Conservation (phyloP, 176 grass and related monocot genomes). For the Cenchrus fungigraminus region DNA sequence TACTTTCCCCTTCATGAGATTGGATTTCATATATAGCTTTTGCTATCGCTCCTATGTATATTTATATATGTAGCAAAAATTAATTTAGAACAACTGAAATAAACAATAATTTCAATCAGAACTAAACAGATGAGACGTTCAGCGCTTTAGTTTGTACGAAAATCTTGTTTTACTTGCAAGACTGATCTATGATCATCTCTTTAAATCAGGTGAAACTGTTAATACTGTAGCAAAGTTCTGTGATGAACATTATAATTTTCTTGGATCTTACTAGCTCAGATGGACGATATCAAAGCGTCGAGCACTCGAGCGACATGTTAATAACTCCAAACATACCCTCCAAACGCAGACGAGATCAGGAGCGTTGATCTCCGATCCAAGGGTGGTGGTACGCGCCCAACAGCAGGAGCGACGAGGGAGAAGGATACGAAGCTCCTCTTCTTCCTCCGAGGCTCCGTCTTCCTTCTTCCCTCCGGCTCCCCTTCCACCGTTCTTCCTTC, state of each 20-base stretch:
- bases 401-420: not conserved
- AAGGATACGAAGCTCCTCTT: conserved; percentile 4
- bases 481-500: not conserved
- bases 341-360: not conserved
- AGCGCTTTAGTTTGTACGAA: too few species aligned
- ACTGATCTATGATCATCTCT: not conserved
- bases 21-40: too few species aligned
- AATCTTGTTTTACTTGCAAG: not conserved
- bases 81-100: too few species aligned
- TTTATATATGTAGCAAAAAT: too few species aligned
- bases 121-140: too few species aligned
- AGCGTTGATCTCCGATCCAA: conserved; percentile 38
- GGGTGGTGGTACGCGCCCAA: conserved; percentile 10
- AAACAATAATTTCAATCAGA: too few species aligned
- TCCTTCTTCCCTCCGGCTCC: not conserved
- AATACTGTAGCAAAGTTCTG: not conserved
- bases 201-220: too few species aligned
- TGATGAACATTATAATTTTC: not conserved
- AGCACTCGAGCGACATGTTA: not conserved
- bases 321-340: not conserved
- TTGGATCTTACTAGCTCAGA: not conserved
- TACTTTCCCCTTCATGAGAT: too few species aligned
- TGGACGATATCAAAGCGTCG: not conserved
- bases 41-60: too few species aligned
- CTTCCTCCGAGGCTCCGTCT: not conserved